These are phyloP conservation scores for Cyberlindnera lachancei DNA, from an alignment of 805 yeast species.

Conservation along the genomic window DNA sequence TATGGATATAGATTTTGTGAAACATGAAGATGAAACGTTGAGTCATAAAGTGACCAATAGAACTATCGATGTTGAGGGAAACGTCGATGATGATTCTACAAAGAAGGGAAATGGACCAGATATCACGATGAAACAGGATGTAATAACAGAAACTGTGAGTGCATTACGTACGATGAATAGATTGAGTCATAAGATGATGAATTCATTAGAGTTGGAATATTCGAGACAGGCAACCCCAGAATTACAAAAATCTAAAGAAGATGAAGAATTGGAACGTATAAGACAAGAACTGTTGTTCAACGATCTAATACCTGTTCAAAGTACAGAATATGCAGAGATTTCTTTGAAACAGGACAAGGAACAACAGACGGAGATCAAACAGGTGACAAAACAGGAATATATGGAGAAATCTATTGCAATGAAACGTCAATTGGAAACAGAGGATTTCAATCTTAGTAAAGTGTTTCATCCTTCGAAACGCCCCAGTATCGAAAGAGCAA, in stretches of 20 bases:
- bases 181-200: conserved; percentile 73
- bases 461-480: conserved; percentile 21
- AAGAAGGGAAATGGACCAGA: conserved; percentile 78
- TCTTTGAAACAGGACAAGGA: conserved; percentile 16
- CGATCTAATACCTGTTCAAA: conserved; percentile 43
- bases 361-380: conserved; percentile 10
- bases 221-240: conserved; percentile 28
- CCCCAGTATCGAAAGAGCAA: conserved; percentile 33
- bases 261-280: conserved; percentile 27
- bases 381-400: conserved; percentile 19
- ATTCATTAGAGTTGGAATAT: conserved; percentile 39
- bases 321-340: conserved; percentile 46
- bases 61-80: conserved; percentile 73
- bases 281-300: conserved; percentile 39
- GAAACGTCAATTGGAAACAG: conserved; percentile 10
- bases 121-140: conserved; percentile 68
- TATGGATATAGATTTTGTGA: conserved; percentile 52
- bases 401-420: conserved; percentile 14
- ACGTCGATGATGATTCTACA: conserved; percentile 64
- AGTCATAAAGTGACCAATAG: conserved; percentile 52
- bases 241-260: conserved; percentile 29
- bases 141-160: conserved; percentile 60
- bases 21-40: conserved; percentile 34
- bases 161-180: conserved; percentile 86
- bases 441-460: conserved; percentile 23